These are phyloP conservation scores for Pelargonium australe DNA, from an alignment of 441 rosid genomes.

Conservation along the genomic window DNA sequence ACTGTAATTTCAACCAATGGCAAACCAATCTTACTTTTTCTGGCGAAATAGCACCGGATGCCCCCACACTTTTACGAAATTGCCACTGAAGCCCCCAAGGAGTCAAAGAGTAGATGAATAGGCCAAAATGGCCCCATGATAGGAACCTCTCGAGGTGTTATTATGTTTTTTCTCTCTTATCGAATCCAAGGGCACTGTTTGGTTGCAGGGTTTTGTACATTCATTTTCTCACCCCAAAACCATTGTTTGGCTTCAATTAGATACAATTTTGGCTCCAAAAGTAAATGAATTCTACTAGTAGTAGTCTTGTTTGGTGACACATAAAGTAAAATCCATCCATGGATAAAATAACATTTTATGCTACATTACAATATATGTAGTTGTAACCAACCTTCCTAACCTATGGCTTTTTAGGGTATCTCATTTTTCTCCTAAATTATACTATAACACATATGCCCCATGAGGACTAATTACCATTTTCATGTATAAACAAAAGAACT, in stretches of 20 bases:
- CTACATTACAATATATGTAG: not conserved
- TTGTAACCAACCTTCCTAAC: conserved; percentile 6
- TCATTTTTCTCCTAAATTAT: not conserved
- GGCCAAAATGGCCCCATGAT: conserved; percentile 23
- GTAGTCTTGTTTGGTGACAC: not conserved
- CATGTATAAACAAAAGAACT: too few species aligned
- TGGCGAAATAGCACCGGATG: conserved; percentile 20
- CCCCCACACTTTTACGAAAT: conserved; percentile 21
- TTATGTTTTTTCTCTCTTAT: conserved; percentile 23
- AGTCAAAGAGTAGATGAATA: conserved; percentile 19
- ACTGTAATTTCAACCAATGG: conserved; percentile 2
- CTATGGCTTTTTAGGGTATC: not conserved
- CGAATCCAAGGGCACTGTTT: conserved; percentile 21
- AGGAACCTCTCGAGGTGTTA: conserved; percentile 38
- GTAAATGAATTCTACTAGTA: not conserved
- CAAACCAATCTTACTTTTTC: conserved; percentile 8
- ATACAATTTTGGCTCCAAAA: too few species aligned
- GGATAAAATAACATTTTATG: not conserved
- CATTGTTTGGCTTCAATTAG: not conserved
- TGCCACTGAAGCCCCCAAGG: conserved; percentile 18
- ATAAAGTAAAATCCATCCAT: not conserved
- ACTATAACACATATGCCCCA: too few species aligned
- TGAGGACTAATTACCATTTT: too few species aligned
- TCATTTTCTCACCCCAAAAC: not conserved
- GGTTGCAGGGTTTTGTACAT: not conserved